A percentile compares a stretch with the other conserved stretches of the same genome.
Conservation (phyloP, 1,284 basidiomycete species). For the Bjerkandera adusta region DNA sequence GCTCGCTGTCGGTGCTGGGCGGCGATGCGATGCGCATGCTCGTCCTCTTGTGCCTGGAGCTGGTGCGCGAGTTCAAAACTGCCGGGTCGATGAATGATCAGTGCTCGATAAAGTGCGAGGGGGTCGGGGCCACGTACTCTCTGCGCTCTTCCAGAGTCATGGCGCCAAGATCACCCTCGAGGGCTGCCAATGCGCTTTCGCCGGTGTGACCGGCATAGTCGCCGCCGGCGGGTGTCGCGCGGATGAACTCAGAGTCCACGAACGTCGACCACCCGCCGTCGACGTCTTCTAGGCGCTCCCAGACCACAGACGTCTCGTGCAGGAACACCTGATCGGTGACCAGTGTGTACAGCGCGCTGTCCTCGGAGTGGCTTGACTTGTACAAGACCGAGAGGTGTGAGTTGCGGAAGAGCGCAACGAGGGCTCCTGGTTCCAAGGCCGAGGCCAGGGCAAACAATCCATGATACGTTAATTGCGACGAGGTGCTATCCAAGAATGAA, state of each 20-base stretch:
- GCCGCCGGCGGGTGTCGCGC: slow-evolving; percentile 69
- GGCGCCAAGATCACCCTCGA: slow-evolving; percentile 26
- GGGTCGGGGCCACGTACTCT: slow-evolving; percentile 41
- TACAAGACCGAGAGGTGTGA: slow-evolving; percentile 88
- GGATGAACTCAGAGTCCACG: slow-evolving; percentile 67
- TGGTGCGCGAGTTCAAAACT: slow-evolving; percentile 66
- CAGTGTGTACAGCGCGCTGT: slow-evolving; percentile 69
- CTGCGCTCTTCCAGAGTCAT: slow-evolving; percentile 43
- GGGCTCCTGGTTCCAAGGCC: slow-evolving; percentile 48
- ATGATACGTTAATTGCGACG: slow-evolving; percentile 85
- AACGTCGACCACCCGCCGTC: slow-evolving; percentile 77
- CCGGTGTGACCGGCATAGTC: slow-evolving; percentile 76
- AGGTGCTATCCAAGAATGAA: slow-evolving; percentile 68
- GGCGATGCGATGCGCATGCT: slow-evolving; percentile 40
- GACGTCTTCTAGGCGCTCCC: slow-evolving; percentile 88
- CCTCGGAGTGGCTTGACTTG: slow-evolving; percentile 43
- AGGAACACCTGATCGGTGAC: slow-evolving; percentile 83
- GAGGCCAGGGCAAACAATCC: slow-evolving; percentile 72
- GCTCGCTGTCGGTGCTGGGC: slow-evolving; percentile 36
- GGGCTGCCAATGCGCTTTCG: slow-evolving; percentile 48
- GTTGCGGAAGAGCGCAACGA: slow-evolving; percentile 84
- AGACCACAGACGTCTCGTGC: slow-evolving; percentile 75
- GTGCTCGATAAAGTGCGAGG: not conserved
- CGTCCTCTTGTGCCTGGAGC: slow-evolving; percentile 75
- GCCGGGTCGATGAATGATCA: not conserved